phyloP scores from a whole-genome alignment of 2,329 filamentous ascomycete genomes.

The Ceratocystis papillata region DNA sequence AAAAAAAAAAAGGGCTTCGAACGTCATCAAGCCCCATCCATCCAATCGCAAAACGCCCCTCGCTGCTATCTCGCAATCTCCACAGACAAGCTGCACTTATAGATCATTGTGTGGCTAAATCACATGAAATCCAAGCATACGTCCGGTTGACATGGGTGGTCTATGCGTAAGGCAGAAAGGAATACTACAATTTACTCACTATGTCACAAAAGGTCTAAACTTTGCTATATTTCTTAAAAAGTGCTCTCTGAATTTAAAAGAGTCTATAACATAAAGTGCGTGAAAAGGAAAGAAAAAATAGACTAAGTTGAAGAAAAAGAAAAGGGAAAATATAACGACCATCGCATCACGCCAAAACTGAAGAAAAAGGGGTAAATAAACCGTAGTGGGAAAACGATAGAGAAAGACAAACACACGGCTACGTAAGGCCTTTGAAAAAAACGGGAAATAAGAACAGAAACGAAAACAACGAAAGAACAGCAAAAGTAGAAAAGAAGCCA shows the following conservation, averaged over 20 bases:
- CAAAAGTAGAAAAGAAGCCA: constrained; percentile 15
- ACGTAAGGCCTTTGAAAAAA: constrained; percentile 16
- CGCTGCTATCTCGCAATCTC: background rate
- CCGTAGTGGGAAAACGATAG: constrained; percentile 4
- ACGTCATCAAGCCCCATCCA: background rate
- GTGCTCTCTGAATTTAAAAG: constrained; percentile 14
- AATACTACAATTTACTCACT: no score
- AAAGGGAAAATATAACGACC: constrained; percentile 12
- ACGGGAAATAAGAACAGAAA: constrained; percentile 12
- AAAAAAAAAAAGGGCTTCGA: background rate
- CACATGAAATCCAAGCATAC: no score
- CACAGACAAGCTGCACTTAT: background rate
- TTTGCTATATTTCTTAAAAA: background rate
- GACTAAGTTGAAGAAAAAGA: constrained; percentile 14
- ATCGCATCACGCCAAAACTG: constrained; percentile 19
- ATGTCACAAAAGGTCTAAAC: no score
- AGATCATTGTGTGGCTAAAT: no score
- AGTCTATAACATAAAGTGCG: constrained; percentile 23
- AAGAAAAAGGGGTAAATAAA: constrained; percentile 19
- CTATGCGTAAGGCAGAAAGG: no score
- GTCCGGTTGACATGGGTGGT: no score
- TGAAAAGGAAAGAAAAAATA: constrained; percentile 5
- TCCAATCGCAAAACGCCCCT: background rate
- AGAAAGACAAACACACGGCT: constrained; percentile 20
- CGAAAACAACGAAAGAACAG: constrained; percentile 24